Percentiles rank a stretch among this genome's conserved stretches.
phyloP scores from a whole-genome alignment of 1,284 basidiomycete genomes.

The Thecaphora frezii region DNA sequence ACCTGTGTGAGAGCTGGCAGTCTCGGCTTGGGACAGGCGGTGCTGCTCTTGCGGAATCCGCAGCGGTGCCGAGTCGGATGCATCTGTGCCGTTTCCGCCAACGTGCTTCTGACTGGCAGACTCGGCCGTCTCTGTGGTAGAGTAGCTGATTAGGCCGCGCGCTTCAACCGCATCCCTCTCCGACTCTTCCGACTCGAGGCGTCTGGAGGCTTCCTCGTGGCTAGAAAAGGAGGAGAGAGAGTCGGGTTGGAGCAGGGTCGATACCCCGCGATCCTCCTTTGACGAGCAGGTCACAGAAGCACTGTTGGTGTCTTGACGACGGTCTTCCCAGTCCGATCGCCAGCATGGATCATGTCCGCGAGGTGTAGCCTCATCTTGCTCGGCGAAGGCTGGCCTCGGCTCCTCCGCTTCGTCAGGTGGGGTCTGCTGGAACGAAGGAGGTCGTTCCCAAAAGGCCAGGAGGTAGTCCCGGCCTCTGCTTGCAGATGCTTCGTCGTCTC shows the following conservation, averaged over 20 bases:
- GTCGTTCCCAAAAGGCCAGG: background rate
- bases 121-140: constrained; percentile 4
- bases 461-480: background rate
- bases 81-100: background rate
- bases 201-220: background rate
- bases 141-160: constrained; percentile 2
- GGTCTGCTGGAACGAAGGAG: background rate
- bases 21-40: background rate
- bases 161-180: background rate
- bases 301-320: constrained; percentile 5
- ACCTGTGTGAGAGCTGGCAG: no score
- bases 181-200: background rate
- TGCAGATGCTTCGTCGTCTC: background rate
- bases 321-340: constrained; percentile 13
- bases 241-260: background rate
- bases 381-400: background rate
- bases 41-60: background rate
- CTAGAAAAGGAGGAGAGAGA: constrained; percentile 15
- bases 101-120: background rate
- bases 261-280: background rate
- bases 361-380: background rate
- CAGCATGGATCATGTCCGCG: constrained; percentile 2
- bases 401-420: background rate
- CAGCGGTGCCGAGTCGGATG: background rate
- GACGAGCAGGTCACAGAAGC: background rate